A percentile compares a stretch with the other conserved stretches of the same genome.
Conservation (phyloP, 2,329 filamentous ascomycete genomes). For the Massarina eburnea region DNA sequence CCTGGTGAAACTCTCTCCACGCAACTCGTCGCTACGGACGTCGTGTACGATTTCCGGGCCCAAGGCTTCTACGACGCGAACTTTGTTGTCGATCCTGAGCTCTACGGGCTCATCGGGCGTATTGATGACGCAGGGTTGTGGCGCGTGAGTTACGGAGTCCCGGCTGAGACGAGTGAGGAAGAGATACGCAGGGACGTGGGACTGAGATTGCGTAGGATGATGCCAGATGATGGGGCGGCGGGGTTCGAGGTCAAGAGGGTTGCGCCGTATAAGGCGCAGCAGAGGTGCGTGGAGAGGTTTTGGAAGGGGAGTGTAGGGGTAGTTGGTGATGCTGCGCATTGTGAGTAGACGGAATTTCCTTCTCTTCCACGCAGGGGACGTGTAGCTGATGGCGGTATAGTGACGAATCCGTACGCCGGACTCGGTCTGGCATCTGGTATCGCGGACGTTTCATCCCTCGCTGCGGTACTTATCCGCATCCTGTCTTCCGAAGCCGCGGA, state of each 20-base stretch:
- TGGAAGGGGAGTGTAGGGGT: constrained; percentile 37
- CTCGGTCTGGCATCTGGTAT: constrained; percentile 39
- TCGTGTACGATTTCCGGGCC: constrained; percentile 39
- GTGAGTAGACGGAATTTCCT: too few species aligned
- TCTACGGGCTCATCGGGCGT: constrained; percentile 43
- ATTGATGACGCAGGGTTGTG: constrained; percentile 42
- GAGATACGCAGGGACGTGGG: constrained; percentile 31
- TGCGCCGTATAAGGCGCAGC: constrained; percentile 47
- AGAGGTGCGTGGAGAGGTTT: constrained; percentile 38
- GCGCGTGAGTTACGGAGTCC: constrained; percentile 46
- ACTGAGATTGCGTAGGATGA: constrained; percentile 32
- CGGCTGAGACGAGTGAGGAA: constrained; percentile 26
- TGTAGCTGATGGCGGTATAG: constrained; percentile 5
- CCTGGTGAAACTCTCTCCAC: constrained; percentile 39
- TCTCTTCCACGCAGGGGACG: neutral
- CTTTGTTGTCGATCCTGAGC: constrained; percentile 42
- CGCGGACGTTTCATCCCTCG: constrained; percentile 36
- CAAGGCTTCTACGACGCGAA: constrained; percentile 46
- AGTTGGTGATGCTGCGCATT: constrained; percentile 45
- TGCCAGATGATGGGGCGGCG: constrained; percentile 24
- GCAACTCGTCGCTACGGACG: constrained; percentile 44
- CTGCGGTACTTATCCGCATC: constrained; percentile 28
- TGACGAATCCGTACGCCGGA: constrained; percentile 43
- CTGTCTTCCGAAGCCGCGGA: constrained; percentile 17
- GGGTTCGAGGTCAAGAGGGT: constrained; percentile 37